These are phyloP conservation scores for Claviceps monticola DNA, from an alignment of 2,329 filamentous ascomycete genomes.

Conservation along the genomic window DNA sequence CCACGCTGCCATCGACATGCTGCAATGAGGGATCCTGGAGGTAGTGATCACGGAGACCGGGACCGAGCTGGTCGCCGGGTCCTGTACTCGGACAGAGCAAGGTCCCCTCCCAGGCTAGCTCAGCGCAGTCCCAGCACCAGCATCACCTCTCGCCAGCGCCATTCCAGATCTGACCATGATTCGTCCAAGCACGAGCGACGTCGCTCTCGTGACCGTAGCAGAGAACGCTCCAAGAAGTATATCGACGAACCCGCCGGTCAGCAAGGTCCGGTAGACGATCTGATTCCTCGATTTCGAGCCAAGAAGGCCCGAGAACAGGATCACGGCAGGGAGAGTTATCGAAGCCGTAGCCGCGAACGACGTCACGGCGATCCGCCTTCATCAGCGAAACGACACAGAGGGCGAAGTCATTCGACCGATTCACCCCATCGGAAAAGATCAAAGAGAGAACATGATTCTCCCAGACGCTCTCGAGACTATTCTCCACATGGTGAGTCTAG, in stretches of 20 bases:
- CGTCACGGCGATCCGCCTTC: conserved; percentile 21
- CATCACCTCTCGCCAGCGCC: conserved; percentile 18
- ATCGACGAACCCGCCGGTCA: conserved; percentile 15
- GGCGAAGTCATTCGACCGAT: conserved; percentile 25
- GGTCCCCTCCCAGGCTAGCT: conserved; percentile 18
- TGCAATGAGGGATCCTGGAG: conserved; percentile 27
- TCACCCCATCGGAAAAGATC: conserved; percentile 27
- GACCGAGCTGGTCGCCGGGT: conserved; percentile 22
- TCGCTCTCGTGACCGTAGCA: conserved; percentile 24
- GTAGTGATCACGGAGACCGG: conserved; percentile 23
- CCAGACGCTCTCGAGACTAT: conserved; percentile 25
- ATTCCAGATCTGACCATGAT: conserved; percentile 19
- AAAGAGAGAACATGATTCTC: conserved; percentile 21
- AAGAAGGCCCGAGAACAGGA: conserved; percentile 18
- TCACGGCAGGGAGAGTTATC: conserved; percentile 18
- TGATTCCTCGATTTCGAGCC: conserved; percentile 25
- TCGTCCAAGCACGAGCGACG: conserved; percentile 19
- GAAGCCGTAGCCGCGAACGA: conserved; percentile 21
- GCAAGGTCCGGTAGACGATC: conserved; percentile 19
- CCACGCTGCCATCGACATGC: conserved; percentile 23
- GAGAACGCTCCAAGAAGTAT: conserved; percentile 18
- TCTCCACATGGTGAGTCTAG: conserved; percentile 22
- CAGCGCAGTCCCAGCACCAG: conserved; percentile 17
- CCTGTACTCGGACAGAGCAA: conserved; percentile 18
- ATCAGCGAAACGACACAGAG: conserved; percentile 28